Evolutionary conservation across 164 flowering plant species (phyloP).

Genomic region (Tinospora cordifolia): DNA sequence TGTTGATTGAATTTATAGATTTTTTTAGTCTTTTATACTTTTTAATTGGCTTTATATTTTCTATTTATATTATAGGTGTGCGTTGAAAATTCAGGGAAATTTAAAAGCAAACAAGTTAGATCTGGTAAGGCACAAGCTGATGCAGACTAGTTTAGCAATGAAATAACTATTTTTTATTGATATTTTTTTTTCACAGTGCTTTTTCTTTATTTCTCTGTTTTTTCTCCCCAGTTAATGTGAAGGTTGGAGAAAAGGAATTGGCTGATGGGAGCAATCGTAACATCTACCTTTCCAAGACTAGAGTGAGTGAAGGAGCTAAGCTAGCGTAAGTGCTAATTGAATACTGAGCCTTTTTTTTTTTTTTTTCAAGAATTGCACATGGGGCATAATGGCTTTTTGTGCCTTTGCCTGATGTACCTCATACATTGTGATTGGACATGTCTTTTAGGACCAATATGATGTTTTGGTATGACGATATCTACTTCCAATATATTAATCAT

Average conservation of each 20-base stretch:
- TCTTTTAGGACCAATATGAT: background rate
- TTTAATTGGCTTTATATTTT: constrained; percentile 4
- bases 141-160: background rate
- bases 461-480: background rate
- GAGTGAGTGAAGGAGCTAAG: constrained; percentile 23
- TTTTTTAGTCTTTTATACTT: background rate
- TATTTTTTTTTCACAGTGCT: background rate
- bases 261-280: constrained; percentile 55
- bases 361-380: background rate
- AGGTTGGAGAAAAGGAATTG: constrained; percentile 44
- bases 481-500: background rate
- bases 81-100: constrained; percentile 23
- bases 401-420: background rate
- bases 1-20: background rate
- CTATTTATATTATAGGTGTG: constrained; percentile 21
- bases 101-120: constrained; percentile 23
- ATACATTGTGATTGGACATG: background rate
- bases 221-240: constrained; percentile 23
- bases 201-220: background rate
- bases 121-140: constrained; percentile 29
- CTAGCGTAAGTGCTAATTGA: constrained; percentile 28
- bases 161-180: background rate
- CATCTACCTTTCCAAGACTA: constrained; percentile 18
- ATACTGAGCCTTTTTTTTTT: background rate
- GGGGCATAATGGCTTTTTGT: background rate